These are phyloP conservation scores for Tolypocladium pustulatum DNA, from an alignment of 2,329 filamentous ascomycete genomes.

Conservation along the genomic window DNA sequence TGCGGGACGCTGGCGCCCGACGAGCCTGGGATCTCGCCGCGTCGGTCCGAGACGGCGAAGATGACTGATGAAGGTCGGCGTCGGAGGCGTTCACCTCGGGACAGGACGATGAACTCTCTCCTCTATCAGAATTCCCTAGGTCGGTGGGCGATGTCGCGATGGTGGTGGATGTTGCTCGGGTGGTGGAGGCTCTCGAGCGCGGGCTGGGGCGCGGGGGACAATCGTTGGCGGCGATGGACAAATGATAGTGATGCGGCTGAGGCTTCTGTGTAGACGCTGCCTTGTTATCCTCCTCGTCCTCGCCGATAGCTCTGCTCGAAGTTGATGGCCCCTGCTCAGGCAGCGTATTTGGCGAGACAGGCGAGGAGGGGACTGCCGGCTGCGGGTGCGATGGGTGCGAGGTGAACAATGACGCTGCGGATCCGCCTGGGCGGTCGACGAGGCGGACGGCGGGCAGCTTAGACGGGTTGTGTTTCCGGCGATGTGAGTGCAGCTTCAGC, in stretches of 20 bases:
- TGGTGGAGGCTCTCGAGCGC: neutral
- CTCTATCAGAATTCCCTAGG: neutral
- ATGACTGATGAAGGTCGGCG: constrained; percentile 11
- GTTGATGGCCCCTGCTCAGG: constrained; percentile 6
- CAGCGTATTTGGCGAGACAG: constrained; percentile 16
- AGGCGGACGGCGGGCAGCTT: constrained; percentile 37
- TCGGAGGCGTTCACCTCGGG: constrained; percentile 9
- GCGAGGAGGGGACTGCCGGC: constrained; percentile 6
- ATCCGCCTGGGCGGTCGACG: constrained; percentile 30
- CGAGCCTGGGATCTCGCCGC: constrained; percentile 22
- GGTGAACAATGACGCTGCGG: constrained; percentile 11
- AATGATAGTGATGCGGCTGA: neutral
- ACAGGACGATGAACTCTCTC: constrained; percentile 7
- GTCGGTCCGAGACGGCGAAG: constrained; percentile 13
- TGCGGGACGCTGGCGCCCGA: constrained; percentile 27
- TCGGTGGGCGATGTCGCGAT: constrained; percentile 1
- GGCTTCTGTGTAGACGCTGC: neutral
- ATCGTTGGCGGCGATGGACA: neutral
- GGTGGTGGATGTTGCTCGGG: neutral
- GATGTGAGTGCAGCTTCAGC: neutral
- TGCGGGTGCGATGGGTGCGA: constrained; percentile 3
- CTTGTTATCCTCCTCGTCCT: neutral
- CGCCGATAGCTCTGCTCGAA: neutral
- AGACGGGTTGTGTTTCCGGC: neutral
- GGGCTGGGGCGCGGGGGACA: neutral